Evolutionary conservation across 169 alveolate genomes (phyloP).

Genomic region (Plasmodium vinckei): DNA sequence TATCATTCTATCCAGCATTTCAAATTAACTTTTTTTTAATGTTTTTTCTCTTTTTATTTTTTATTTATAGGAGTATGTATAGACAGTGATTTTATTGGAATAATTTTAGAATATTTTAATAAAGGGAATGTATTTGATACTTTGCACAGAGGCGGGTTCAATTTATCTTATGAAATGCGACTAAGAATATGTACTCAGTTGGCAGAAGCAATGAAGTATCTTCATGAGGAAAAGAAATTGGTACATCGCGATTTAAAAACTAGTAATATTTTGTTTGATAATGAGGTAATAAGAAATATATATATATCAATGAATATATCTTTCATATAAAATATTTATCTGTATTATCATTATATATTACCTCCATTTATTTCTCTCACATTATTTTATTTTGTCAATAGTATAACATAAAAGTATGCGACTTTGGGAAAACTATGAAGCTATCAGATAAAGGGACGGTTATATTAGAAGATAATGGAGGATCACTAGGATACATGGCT

Average conservation of each 20-base stretch:
- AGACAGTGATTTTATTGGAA: slow-evolving; percentile 81
- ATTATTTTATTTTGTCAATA: slow-evolving; percentile 9
- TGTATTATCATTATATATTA: background rate
- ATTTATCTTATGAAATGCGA: slow-evolving; percentile 80
- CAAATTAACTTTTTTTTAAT: background rate
- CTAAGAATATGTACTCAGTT: slow-evolving; percentile 82
- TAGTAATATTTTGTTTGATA: slow-evolving; percentile 84
- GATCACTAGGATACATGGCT: slow-evolving; percentile 90
- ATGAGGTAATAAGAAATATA: slow-evolving; percentile 51
- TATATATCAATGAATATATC: too few relatives aligned
- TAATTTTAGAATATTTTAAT: slow-evolving; percentile 83
- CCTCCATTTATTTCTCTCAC: background rate
- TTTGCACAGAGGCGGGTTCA: slow-evolving; percentile 78
- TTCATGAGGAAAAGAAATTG: slow-evolving; percentile 81
- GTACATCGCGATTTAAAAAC: slow-evolving; percentile 88
- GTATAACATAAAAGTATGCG: slow-evolving; percentile 85
- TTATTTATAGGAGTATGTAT: slow-evolving; percentile 82
- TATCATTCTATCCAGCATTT: background rate
- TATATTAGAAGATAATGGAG: slow-evolving; percentile 88
- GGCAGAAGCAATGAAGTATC: slow-evolving; percentile 80
- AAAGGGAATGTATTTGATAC: slow-evolving; percentile 85
- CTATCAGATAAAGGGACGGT: slow-evolving; percentile 78
- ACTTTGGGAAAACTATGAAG: slow-evolving; percentile 87
- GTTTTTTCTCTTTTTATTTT: background rate
- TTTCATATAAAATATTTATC: background rate